Conservation (phyloP, 169 alveolate species). For the Theileria annulata region DNA sequence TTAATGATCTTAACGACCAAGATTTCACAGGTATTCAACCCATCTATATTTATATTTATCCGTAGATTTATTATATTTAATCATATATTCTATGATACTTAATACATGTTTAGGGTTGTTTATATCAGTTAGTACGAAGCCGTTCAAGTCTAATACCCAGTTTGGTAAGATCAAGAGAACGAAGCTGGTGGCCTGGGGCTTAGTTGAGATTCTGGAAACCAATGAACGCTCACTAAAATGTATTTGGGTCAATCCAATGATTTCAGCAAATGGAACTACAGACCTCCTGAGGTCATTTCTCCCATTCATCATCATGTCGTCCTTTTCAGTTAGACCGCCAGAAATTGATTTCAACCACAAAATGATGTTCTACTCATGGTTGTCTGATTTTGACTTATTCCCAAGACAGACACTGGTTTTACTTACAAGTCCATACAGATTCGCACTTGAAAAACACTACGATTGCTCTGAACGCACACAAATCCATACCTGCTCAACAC, state of each 20-base stretch:
- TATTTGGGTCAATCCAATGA: constrained; percentile 69
- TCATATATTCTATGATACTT: background rate
- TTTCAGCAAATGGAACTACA: constrained; percentile 66
- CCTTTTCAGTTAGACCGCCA: constrained; percentile 45
- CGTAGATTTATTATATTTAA: background rate
- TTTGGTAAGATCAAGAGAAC: constrained; percentile 66
- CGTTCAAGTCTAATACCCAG: constrained; percentile 58
- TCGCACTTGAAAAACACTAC: constrained; percentile 66
- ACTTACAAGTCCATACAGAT: constrained; percentile 55
- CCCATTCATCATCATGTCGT: constrained; percentile 64
- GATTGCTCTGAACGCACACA: constrained; percentile 37
- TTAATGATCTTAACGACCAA: constrained; percentile 59
- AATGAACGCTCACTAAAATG: constrained; percentile 72
- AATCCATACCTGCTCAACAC: constrained; percentile 15
- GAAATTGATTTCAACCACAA: constrained; percentile 21
- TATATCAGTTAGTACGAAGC: constrained; percentile 63
- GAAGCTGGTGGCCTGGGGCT: constrained; percentile 68
- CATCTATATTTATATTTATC: background rate
- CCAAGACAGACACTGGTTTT: constrained; percentile 68
- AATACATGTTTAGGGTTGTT: constrained; percentile 32
- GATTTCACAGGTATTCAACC: constrained; percentile 68
- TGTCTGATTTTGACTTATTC: constrained; percentile 60
- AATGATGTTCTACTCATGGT: constrained; percentile 65
- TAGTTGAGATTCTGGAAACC: constrained; percentile 66
- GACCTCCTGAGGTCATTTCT: constrained; percentile 56